A percentile compares a stretch with the other conserved stretches of the same genome.
These are phyloP conservation scores for Viridothelium virens DNA, from an alignment of 495 filamentous ascomycete genomes.

Conservation along the genomic window DNA sequence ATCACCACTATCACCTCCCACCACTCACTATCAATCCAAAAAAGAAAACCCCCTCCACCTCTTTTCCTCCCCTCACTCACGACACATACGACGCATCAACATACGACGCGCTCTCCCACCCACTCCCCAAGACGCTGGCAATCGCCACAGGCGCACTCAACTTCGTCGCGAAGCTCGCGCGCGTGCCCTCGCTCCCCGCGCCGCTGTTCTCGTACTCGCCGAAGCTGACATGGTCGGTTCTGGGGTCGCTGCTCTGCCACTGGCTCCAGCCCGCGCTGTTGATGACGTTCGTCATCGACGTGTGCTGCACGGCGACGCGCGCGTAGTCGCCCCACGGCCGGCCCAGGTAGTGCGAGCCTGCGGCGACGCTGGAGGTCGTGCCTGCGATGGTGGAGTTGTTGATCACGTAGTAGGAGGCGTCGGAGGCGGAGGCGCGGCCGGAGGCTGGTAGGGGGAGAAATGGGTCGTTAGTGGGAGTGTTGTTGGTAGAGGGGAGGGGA, in stretches of 20 bases:
- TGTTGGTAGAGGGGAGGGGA: not conserved
- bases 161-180: constrained; percentile 49
- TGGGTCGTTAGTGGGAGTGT: not conserved
- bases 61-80: constrained; percentile 14
- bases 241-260: constrained; percentile 45
- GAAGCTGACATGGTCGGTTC: constrained; percentile 49
- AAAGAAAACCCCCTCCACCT: not conserved
- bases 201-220: constrained; percentile 56
- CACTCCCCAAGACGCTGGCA: constrained; percentile 45
- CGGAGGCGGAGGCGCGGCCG: constrained; percentile 45
- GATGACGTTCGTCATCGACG: constrained; percentile 47
- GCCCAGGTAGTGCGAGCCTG: constrained; percentile 53
- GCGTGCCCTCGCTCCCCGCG: constrained; percentile 47
- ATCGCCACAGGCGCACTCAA: constrained; percentile 43
- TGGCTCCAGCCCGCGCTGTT: constrained; percentile 54
- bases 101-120: constrained; percentile 41
- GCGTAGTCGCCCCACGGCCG: constrained; percentile 59
- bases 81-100: constrained; percentile 37
- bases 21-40: too few species aligned
- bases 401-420: constrained; percentile 55
- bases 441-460: constrained; percentile 42
- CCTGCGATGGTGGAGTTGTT: constrained; percentile 47
- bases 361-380: constrained; percentile 39
- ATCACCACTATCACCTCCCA: too few species aligned
- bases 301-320: constrained; percentile 55